Evolutionary conservation across 106 monocot genomes (phyloP).

Genomic region (Agapanthus africanus): DNA sequence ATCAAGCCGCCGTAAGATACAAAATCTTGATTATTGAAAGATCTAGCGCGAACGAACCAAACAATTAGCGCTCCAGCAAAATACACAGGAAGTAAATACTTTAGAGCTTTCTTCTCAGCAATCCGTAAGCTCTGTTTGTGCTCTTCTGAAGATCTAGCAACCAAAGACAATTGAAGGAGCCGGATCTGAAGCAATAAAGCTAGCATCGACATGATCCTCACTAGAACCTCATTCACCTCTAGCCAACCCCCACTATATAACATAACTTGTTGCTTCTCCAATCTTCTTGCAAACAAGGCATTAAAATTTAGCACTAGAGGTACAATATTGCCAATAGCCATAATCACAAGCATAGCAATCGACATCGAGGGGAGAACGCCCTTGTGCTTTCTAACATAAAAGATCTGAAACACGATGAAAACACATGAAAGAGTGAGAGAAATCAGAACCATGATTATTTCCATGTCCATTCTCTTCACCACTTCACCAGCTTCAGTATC

Average conservation of each 20-base stretch:
- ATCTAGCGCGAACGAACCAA: constrained; percentile 35
- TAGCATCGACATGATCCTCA: constrained; percentile 65
- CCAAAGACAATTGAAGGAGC: constrained; percentile 54
- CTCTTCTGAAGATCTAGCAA: constrained; percentile 33
- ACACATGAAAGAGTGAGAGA: constrained; percentile 54
- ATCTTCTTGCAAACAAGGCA: constrained; percentile 25
- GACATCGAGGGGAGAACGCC: constrained; percentile 55
- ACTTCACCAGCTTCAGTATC: constrained; percentile 20
- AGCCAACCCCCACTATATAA: constrained; percentile 61
- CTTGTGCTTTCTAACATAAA: constrained; percentile 40
- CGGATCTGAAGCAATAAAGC: constrained; percentile 60
- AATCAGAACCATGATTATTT: constrained; percentile 51
- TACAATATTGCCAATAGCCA: constrained; percentile 49
- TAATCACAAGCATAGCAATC: constrained; percentile 53
- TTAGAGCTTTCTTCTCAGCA: constrained; percentile 44
- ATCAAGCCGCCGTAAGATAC: constrained; percentile 45
- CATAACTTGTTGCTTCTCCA: constrained; percentile 31
- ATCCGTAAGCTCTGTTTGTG: constrained; percentile 18
- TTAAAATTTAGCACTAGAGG: constrained; percentile 65
- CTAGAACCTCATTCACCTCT: constrained; percentile 67
- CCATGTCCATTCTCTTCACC: constrained; percentile 62
- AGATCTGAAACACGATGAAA: constrained; percentile 52
- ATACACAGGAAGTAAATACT: constrained; percentile 45
- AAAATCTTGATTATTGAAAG: constrained; percentile 17
- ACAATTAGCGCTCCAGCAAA: constrained; percentile 34